phyloP scores from a whole-genome alignment of 169 alveolate genomes.

The Babesia ovata region DNA sequence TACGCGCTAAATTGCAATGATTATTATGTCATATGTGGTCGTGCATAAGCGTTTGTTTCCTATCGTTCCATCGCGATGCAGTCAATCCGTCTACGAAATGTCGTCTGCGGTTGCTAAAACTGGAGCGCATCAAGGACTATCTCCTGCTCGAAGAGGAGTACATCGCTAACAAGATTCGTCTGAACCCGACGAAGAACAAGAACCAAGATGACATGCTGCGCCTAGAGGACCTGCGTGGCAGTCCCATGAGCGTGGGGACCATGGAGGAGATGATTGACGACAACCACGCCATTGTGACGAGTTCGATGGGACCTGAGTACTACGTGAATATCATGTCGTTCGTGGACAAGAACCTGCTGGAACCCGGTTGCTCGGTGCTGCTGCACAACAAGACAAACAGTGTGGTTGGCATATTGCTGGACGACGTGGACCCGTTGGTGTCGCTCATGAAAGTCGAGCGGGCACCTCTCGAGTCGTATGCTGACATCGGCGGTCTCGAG shows the following conservation, averaged over 20 bases:
- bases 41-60: neutral
- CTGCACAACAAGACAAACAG: constrained; percentile 93
- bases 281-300: constrained; percentile 97
- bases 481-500: constrained; percentile 99
- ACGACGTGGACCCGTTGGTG: constrained; percentile 97
- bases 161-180: constrained; percentile 86
- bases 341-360: constrained; percentile 97
- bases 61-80: constrained; percentile 10
- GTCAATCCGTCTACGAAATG: constrained; percentile 94
- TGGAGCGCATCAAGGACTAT: constrained; percentile 93
- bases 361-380: constrained; percentile 97
- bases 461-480: constrained; percentile 99
- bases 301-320: constrained; percentile 98
- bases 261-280: constrained; percentile 98
- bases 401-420: constrained; percentile 97
- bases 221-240: constrained; percentile 96
- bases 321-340: constrained; percentile 96
- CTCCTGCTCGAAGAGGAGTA: constrained; percentile 94
- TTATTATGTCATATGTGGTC: neutral
- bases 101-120: constrained; percentile 88
- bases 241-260: constrained; percentile 97
- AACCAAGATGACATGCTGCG: constrained; percentile 82
- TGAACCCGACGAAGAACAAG: constrained; percentile 73
- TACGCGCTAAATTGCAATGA: neutral
- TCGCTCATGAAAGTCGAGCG: constrained; percentile 96